Percentiles rank a stretch among this genome's conserved stretches.
Evolutionary conservation across 1,284 basidiomycete species (phyloP).

Genomic region (Uromyces viciae-fabae): DNA sequence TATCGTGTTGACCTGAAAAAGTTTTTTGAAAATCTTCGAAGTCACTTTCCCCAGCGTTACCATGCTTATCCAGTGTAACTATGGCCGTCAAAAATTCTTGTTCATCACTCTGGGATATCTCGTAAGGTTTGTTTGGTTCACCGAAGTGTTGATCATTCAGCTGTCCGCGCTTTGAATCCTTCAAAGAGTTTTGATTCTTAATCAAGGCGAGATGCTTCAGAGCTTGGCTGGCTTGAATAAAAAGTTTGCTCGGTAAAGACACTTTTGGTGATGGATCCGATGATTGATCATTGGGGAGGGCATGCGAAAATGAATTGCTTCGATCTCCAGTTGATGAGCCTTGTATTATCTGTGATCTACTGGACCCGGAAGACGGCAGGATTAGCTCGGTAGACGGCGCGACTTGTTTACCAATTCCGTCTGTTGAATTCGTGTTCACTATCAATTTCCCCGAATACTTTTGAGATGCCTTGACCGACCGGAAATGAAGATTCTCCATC

Average conservation of each 20-base stretch:
- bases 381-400: not conserved
- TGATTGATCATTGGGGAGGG: not conserved
- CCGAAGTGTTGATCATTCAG: not conserved
- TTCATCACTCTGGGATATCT: slow-evolving; percentile 3
- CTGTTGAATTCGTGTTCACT: slow-evolving; percentile 61
- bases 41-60: not conserved
- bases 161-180: not conserved
- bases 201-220: not conserved
- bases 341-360: not conserved
- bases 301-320: not conserved
- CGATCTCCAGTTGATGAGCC: not conserved
- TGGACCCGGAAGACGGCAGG: not conserved
- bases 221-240: slow-evolving; percentile 5
- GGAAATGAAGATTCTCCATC: slow-evolving; percentile 85
- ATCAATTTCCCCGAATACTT: slow-evolving; percentile 66
- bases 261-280: not conserved
- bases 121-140: not conserved
- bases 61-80: not conserved
- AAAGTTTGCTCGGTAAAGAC: not conserved
- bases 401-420: not conserved
- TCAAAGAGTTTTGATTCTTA: not conserved
- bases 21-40: slow-evolving; percentile 81
- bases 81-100: slow-evolving; percentile 16
- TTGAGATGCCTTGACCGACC: slow-evolving; percentile 71
- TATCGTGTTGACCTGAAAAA: slow-evolving; percentile 76